phyloP scores from a whole-genome alignment of 2,329 filamentous ascomycete genomes.

The Fusarium sp. region DNA sequence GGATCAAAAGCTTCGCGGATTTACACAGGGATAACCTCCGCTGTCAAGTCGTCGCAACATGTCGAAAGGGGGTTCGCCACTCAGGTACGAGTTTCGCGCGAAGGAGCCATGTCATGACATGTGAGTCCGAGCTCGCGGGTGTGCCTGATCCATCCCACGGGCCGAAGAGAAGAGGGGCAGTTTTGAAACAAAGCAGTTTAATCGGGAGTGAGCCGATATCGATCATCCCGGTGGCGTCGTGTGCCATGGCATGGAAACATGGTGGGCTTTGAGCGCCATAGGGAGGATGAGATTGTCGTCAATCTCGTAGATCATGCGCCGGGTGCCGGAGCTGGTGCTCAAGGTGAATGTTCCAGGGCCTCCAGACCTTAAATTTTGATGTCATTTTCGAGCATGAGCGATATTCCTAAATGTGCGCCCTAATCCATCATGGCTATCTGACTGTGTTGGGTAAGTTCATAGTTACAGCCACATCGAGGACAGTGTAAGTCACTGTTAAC shows the following conservation, averaged over 20 bases:
- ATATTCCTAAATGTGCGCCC: background rate
- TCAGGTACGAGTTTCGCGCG: background rate
- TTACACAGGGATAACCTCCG: background rate
- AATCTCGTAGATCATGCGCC: background rate
- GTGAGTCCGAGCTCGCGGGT: constrained; percentile 2
- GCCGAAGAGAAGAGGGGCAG: background rate
- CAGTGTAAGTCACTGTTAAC: background rate
- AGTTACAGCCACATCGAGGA: background rate
- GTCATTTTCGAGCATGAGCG: background rate
- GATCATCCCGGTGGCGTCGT: background rate
- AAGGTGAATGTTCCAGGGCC: background rate
- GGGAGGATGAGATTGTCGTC: background rate
- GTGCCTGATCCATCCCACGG: constrained; percentile 4
- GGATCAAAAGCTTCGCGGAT: background rate
- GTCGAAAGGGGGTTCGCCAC: background rate
- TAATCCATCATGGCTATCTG: background rate
- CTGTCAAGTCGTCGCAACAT: background rate
- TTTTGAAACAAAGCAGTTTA: constrained; percentile 20
- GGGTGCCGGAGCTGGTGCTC: background rate
- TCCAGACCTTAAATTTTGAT: background rate
- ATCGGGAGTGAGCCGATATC: background rate
- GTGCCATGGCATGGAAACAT: background rate
- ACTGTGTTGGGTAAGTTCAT: background rate
- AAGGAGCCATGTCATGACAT: constrained; percentile 5
- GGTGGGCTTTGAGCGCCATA: background rate